Conservation (phyloP, 2,329 filamentous ascomycete species). For the Pseudopithomyces chartarum region DNA sequence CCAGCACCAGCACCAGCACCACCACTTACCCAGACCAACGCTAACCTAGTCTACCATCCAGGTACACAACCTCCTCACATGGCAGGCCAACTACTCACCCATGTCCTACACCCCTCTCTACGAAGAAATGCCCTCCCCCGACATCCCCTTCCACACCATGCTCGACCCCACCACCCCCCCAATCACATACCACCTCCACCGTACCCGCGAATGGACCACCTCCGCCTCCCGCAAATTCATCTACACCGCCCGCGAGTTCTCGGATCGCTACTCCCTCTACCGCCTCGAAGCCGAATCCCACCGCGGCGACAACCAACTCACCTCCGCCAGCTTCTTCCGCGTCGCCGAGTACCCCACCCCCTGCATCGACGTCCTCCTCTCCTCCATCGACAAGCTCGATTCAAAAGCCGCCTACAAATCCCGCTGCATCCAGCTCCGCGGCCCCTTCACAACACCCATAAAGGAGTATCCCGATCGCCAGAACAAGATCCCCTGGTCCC, state of each 20-base stretch:
- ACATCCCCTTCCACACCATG: conserved; percentile 41
- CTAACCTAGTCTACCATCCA: conserved; percentile 9
- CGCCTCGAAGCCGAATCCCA: conserved; percentile 39
- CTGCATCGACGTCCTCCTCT: conserved; percentile 41
- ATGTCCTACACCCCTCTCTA: conserved; percentile 38
- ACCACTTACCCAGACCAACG: too few relatives aligned
- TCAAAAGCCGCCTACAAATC: conserved; percentile 42
- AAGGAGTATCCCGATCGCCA: conserved; percentile 44
- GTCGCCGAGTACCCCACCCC: conserved; percentile 40
- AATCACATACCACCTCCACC: conserved; percentile 43
- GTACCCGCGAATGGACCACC: conserved; percentile 44
- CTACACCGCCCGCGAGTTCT: conserved; percentile 43
- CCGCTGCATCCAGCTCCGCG: conserved; percentile 39
- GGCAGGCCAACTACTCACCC: conserved; percentile 42
- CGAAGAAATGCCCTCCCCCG: conserved; percentile 39
- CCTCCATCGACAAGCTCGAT: conserved; percentile 41
- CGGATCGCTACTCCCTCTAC: conserved; percentile 43
- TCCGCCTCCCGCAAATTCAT: conserved; percentile 42
- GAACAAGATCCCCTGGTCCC: conserved; percentile 46
- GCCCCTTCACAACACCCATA: conserved; percentile 39
- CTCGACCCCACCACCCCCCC: conserved; percentile 39
- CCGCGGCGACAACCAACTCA: conserved; percentile 39
- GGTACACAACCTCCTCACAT: conserved; percentile 44
- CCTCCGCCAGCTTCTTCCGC: conserved; percentile 41
- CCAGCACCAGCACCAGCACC: too few relatives aligned